These are phyloP conservation scores for Dothideomycetes sp. DNA, from an alignment of 2,329 filamentous ascomycete genomes.

Conservation along the genomic window DNA sequence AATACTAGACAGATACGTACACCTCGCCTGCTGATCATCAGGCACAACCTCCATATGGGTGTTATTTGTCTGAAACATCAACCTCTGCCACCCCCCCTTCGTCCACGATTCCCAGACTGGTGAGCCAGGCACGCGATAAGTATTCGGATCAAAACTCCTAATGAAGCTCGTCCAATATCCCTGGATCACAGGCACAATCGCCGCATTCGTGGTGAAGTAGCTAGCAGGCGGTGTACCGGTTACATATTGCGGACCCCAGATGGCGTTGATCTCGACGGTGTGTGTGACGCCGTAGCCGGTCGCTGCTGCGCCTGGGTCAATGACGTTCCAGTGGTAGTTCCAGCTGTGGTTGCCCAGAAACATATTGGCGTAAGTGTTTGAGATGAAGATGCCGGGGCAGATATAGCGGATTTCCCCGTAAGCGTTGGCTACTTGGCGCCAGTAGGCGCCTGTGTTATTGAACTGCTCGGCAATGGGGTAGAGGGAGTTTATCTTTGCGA, in stretches of 20 bases:
- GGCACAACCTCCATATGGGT: conserved; percentile 29
- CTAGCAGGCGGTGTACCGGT: conserved; percentile 39
- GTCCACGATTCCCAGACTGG: conserved; percentile 43
- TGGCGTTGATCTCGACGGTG: conserved; percentile 53
- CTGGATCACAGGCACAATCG: conserved; percentile 51
- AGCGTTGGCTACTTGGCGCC: conserved; percentile 45
- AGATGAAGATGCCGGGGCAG: conserved; percentile 50
- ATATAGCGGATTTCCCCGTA: conserved; percentile 57
- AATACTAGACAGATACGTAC: conserved; percentile 40
- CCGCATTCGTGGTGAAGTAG: conserved; percentile 46
- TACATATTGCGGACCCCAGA: conserved; percentile 54
- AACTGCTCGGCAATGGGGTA: conserved; percentile 38
- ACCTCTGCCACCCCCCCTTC: conserved; percentile 16
- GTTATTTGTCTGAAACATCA: conserved; percentile 27
- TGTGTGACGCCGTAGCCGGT: conserved; percentile 55
- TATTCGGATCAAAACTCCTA: conserved; percentile 54
- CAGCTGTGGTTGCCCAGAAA: neutral
- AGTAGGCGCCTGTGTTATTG: conserved; percentile 41
- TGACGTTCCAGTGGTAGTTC: conserved; percentile 52
- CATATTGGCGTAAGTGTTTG: conserved; percentile 22
- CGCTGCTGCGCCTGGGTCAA: conserved; percentile 42
- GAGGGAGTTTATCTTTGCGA: conserved; percentile 40
- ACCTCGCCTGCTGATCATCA: conserved; percentile 29
- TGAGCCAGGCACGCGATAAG: conserved; percentile 30
- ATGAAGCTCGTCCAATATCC: conserved; percentile 69